Evolutionary conservation across 2,329 filamentous ascomycete species (phyloP).

Genomic region (Truncatella angustata): DNA sequence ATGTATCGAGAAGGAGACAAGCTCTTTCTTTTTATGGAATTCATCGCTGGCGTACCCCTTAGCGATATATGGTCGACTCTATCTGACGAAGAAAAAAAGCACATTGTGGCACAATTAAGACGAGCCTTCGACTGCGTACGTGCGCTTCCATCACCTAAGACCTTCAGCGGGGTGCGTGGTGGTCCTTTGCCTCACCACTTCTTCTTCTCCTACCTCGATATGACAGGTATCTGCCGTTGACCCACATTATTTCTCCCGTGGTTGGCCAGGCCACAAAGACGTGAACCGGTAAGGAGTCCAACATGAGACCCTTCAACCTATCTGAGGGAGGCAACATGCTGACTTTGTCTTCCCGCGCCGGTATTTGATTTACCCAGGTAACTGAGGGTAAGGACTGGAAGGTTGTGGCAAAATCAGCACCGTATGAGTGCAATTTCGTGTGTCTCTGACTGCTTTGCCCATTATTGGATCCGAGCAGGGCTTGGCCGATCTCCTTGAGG

Average conservation of each 20-base stretch:
- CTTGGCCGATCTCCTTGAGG: not conserved
- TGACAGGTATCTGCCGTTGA: conserved; percentile 89
- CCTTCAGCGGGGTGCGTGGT: conserved; percentile 6
- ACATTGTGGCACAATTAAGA: conserved; percentile 6
- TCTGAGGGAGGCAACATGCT: conserved; percentile 84
- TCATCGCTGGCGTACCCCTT: conserved; percentile 4
- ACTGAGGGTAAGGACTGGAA: conserved; percentile 72
- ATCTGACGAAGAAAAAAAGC: conserved; percentile 7
- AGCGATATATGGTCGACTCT: conserved; percentile 5
- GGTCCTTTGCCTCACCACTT: conserved; percentile 9
- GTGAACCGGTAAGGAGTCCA: conserved; percentile 89
- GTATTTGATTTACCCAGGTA: conserved; percentile 24
- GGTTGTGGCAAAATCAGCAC: conserved; percentile 75
- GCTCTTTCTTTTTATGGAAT: conserved; percentile 12
- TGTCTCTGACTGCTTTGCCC: conserved; percentile 46
- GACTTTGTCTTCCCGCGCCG: conserved; percentile 27
- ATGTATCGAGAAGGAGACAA: conserved; percentile 13
- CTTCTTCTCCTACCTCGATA: conserved; percentile 61
- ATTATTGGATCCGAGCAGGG: not conserved
- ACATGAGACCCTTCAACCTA: conserved; percentile 75
- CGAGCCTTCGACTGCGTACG: conserved; percentile 8
- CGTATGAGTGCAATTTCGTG: conserved; percentile 76
- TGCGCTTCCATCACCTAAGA: conserved; percentile 11
- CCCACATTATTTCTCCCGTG: conserved; percentile 90
- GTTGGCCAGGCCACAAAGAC: conserved; percentile 88